Evolutionary conservation across 495 filamentous ascomycete genomes (phyloP).

Genomic region (Pyrenopolyporus hunteri): DNA sequence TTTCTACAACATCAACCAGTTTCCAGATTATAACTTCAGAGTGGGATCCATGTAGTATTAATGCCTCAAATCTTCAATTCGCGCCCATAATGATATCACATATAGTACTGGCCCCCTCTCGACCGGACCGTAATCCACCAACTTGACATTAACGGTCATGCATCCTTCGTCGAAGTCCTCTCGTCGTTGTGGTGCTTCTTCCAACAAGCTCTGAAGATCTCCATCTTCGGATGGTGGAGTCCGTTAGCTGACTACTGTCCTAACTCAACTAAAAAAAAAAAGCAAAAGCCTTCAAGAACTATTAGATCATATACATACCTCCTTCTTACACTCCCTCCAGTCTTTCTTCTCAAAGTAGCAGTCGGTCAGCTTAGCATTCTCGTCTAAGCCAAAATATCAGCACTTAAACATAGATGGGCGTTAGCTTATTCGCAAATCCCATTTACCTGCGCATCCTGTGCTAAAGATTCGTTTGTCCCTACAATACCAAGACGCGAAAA

Average conservation of each 20-base stretch:
- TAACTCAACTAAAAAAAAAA: conserved; percentile 1
- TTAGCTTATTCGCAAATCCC: conserved; percentile 1
- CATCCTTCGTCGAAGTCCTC: conserved; percentile 78
- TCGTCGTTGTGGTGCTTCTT: conserved; percentile 86
- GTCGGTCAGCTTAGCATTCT: conserved; percentile 90
- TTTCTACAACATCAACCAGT: background rate
- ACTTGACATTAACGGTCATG: conserved; percentile 28
- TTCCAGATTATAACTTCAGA: background rate
- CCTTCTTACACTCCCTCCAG: conserved; percentile 86
- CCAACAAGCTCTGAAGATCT: conserved; percentile 91
- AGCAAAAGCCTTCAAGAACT: background rate
- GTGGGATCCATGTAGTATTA: conserved; percentile 24
- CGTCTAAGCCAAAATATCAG: conserved; percentile 57
- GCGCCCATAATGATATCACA: conserved; percentile 1
- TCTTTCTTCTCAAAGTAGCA: conserved; percentile 97
- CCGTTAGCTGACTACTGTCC: conserved; percentile 18
- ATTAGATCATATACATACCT: conserved; percentile 63
- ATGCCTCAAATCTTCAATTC: conserved; percentile 22
- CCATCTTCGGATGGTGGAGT: conserved; percentile 68
- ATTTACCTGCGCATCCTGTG: conserved; percentile 87
- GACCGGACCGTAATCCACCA: background rate
- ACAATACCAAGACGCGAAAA: conserved; percentile 7
- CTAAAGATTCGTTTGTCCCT: conserved; percentile 95
- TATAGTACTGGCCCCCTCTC: background rate
- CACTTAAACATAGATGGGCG: background rate